Evolutionary conservation across 2,329 filamentous ascomycete species (phyloP), one percentile per base, ranked within the genome.

Genomic region (Setomelanomma holmii): DNA sequence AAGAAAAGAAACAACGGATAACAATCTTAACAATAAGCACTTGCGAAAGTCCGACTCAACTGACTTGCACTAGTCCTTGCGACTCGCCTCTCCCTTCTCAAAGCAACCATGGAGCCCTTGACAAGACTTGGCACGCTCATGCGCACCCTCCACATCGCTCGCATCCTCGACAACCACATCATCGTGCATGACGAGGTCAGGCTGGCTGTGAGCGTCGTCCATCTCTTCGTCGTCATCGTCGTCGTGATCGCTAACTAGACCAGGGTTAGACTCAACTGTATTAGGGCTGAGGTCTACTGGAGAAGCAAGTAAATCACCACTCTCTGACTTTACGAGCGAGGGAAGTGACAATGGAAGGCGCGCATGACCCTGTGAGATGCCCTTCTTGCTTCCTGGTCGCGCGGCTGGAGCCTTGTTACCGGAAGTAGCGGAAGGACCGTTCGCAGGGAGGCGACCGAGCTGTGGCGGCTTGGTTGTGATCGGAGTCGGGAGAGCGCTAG

Each of bases 181-280:
- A 45, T 75, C 71, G 48, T 68, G 60, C 55, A 75, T 67, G 34
- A 68, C 61, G 34, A 71, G 60, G 48, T 75, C 73, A 10, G 63
- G 68, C 34, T 73, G 71, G 55, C 70, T 73, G 41, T 64, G 67
- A 38, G 71, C 65, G 51, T 74, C 72, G 41, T 75, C 68, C 20
- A 67, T 73, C 38, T 75, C 73, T 41, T 76, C 75, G 35, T 79
- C 76, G 46, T 79, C 78, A 50, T 81, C 76, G 23, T 79, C 79
- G 49, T 81, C 79, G 62, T 80, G 77, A 55, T 82, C 79, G 58
- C 77, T 80, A 30, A 81, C 77, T 54, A 82, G 66, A 20, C 79
- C 79, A 14, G 79, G 79, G 45, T 79, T 79, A 61, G 76, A 79
- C 63, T 81, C 79, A 47, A 76, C 75, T 2, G 78, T 77, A 51